Conservation (phyloP, 1,284 basidiomycete species). For the Lignosus rhinocerotis region DNA sequence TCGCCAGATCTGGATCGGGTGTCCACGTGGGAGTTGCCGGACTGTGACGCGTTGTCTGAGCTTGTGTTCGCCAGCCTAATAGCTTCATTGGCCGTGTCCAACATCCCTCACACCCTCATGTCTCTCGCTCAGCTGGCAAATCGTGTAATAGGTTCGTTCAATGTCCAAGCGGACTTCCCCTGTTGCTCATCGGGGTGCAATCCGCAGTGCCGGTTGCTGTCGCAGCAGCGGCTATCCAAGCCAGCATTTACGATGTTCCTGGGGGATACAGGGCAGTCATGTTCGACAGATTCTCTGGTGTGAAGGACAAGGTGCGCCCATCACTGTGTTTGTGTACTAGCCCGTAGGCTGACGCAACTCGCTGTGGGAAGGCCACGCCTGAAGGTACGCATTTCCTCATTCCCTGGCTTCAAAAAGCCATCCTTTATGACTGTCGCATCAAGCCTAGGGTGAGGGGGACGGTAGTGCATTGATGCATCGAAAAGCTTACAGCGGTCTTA, state of each 20-base stretch:
- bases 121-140: constrained; percentile 44
- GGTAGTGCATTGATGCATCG: no score
- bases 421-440: constrained; percentile 96
- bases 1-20: constrained; percentile 9
- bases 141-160: constrained; percentile 29
- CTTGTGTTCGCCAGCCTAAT: constrained; percentile 1
- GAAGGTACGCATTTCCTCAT: constrained; percentile 99
- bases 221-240: constrained; percentile 65
- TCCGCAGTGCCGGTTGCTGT: constrained; percentile 74
- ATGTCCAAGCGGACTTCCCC: background rate
- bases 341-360: background rate
- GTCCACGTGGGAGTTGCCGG: constrained; percentile 20
- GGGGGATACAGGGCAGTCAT: constrained; percentile 96
- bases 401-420: constrained; percentile 94
- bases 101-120: constrained; percentile 12
- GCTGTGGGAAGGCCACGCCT: constrained; percentile 56
- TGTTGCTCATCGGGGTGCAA: background rate
- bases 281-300: constrained; percentile 97
- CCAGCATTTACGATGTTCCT: constrained; percentile 90
- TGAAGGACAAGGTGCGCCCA: constrained; percentile 67
- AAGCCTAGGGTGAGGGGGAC: constrained; percentile 80
- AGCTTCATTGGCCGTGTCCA: background rate
- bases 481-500: constrained; percentile 31
- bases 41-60: constrained; percentile 22
- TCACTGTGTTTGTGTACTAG: background rate